Base-by-base conservation (phyloP, 345 rosid species). In the Odontarrhena argentea region DNA sequence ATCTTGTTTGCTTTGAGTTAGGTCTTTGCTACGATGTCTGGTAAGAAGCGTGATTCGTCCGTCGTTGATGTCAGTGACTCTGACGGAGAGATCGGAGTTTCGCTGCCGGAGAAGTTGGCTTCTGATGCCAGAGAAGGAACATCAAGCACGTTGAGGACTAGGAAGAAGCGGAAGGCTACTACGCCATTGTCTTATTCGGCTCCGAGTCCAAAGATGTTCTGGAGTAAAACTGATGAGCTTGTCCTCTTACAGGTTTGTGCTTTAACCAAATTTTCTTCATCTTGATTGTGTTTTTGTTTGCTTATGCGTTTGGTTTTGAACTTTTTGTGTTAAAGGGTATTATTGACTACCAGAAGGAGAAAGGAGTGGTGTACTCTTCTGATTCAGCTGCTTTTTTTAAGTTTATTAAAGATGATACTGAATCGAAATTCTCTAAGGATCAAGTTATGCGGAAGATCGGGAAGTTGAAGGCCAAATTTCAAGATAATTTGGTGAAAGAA, bases 311-410 rank as follows among this genome's bases (percentile, higher is more conserved):
- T 46, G 15, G 1, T 43, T 43, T 59, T 37, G 6, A 5, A 36
- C 25, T 63, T 56, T 51, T 3, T 51, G 38, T 64, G 59, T 6
- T 15, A 47, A 50, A 64, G 69, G 71, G 71, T 9, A 45, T 67
- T 9, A 13, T 45, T 44, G 55, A 35, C 5, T 67, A 42, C 46
- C 52, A 2, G 25, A 45, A 44, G 35, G 7, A 67, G 62, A 44
- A 35, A 8, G 71, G 71, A 55, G 3, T 35, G 13, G 36, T 43
- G 1, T 45, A 34, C n/a, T 6, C 0, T 24, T 15, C 62, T 34
- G 71, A 55, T 54, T 34, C 54, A 35, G 37, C 1, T 55, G 62
- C 63, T 3, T 35, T 67, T 34, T 30, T 67, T 6, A 36, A 22
- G 25, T 46, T 11, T 32, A 34, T 67, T 35, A 55, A 55, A 54